phyloP scores from a whole-genome alignment of 2,329 filamentous ascomycete species.

The Fusarium sp. region DNA sequence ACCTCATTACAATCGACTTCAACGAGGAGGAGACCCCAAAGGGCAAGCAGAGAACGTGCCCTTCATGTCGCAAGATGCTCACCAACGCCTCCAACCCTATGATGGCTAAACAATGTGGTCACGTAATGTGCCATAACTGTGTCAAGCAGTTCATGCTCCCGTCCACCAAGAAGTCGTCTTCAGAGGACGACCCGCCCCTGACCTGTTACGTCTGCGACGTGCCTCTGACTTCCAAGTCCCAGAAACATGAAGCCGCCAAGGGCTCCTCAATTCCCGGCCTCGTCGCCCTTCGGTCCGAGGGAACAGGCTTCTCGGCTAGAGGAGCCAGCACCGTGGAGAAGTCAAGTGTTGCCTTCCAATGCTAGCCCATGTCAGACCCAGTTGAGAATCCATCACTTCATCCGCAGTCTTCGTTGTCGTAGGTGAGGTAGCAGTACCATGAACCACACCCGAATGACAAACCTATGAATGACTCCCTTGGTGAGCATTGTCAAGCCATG shows the following conservation, averaged over 20 bases:
- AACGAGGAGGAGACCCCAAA: slow-evolving; percentile 71
- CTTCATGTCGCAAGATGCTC: slow-evolving; percentile 84
- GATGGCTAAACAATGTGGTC: slow-evolving; percentile 87
- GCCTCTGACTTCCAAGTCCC: slow-evolving; percentile 69
- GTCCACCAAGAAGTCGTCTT: slow-evolving; percentile 51
- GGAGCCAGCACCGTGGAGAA: slow-evolving; percentile 86
- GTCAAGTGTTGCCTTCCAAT: slow-evolving; percentile 83
- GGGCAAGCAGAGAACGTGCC: slow-evolving; percentile 69
- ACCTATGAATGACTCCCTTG: slow-evolving; percentile 80
- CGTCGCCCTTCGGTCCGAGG: slow-evolving; percentile 84
- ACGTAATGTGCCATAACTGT: slow-evolving; percentile 89
- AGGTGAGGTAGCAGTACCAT: slow-evolving; percentile 48
- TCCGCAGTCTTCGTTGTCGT: slow-evolving; percentile 32
- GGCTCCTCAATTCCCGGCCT: slow-evolving; percentile 75
- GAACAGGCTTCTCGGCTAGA: slow-evolving; percentile 92
- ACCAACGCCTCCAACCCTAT: slow-evolving; percentile 86
- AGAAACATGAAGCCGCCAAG: slow-evolving; percentile 55
- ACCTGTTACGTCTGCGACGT: slow-evolving; percentile 88
- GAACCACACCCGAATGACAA: slow-evolving; percentile 79
- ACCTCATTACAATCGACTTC: slow-evolving; percentile 80
- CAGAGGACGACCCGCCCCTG: slow-evolving; percentile 58
- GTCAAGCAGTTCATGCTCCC: slow-evolving; percentile 84
- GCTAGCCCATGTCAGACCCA: slow-evolving; percentile 56
- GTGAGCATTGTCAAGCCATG: slow-evolving; percentile 90
- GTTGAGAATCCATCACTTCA: slow-evolving; percentile 24